Evolutionary conservation across 805 yeast genomes (phyloP).

Genomic region (Nakazawaea anatomiae): DNA sequence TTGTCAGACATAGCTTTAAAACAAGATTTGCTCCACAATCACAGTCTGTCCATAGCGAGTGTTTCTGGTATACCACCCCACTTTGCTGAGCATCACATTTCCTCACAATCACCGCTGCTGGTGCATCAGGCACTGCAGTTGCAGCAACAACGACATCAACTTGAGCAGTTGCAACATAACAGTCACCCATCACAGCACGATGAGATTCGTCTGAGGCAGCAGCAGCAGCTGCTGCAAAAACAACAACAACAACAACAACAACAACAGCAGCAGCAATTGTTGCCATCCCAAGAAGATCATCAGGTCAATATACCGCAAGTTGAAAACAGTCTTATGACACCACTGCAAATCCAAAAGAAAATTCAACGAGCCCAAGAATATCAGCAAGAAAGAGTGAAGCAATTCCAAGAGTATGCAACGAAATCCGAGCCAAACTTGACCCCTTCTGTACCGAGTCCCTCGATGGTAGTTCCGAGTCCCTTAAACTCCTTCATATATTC

Average conservation of each 20-base stretch:
- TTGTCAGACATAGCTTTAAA: constrained; percentile 2
- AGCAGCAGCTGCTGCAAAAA: constrained; percentile 6
- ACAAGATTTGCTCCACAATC: constrained; percentile 4
- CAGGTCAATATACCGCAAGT: not conserved
- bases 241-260: constrained; percentile 1
- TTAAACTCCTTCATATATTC: constrained; percentile 12
- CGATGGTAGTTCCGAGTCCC: not conserved
- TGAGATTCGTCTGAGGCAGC: constrained; percentile 14
- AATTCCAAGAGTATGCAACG: constrained; percentile 11
- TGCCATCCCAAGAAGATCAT: not conserved
- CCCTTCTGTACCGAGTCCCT: constrained; percentile 6
- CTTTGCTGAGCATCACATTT: not conserved
- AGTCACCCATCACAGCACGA: no score
- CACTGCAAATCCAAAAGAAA: constrained; percentile 7
- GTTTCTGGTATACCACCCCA: not conserved
- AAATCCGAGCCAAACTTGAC: constrained; percentile 9
- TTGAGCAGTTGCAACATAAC: constrained; percentile 12
- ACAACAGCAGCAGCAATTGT: not conserved
- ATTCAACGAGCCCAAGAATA: constrained; percentile 6
- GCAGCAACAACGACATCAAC: constrained; percentile 3
- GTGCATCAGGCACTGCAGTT: not conserved
- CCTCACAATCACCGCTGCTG: not conserved
- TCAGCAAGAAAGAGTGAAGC: constrained; percentile 5
- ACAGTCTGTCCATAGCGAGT: not conserved
- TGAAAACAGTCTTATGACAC: not conserved